Conservation (phyloP, 2,329 filamentous ascomycete species). For the Xylariomycetidae sp. region DNA sequence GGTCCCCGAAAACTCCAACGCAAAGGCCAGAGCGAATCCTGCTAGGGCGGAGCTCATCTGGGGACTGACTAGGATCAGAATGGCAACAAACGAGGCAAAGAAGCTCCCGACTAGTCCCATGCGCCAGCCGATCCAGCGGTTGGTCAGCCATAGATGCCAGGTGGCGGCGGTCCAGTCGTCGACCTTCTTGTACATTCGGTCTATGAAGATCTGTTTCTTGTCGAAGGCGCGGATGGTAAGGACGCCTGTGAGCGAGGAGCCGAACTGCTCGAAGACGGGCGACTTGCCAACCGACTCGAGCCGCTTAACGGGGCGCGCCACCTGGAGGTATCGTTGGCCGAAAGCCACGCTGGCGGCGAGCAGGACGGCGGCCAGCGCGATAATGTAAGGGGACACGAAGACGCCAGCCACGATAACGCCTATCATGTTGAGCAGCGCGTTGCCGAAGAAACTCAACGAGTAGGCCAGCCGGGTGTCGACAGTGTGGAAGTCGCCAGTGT, state of each 20-base stretch:
- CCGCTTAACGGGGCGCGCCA: constrained; percentile 69
- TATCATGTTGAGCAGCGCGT: constrained; percentile 56
- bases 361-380: constrained; percentile 56
- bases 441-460: constrained; percentile 56
- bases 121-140: constrained; percentile 72
- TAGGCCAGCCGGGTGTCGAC: constrained; percentile 65
- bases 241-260: constrained; percentile 66
- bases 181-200: constrained; percentile 64
- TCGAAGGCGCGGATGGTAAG: constrained; percentile 72
- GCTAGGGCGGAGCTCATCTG: constrained; percentile 65
- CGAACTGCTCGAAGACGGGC: constrained; percentile 77
- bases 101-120: constrained; percentile 65
- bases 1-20: constrained; percentile 61
- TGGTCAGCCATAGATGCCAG: constrained; percentile 67
- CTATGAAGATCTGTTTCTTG: constrained; percentile 61
- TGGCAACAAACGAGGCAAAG: constrained; percentile 62
- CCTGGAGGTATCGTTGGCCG: constrained; percentile 60
- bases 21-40: constrained; percentile 71
- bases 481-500: constrained; percentile 71
- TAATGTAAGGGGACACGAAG: constrained; percentile 63
- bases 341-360: constrained; percentile 54
- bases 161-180: constrained; percentile 64
- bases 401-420: constrained; percentile 64
- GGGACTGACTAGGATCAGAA: constrained; percentile 57
- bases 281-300: constrained; percentile 74